Evolutionary conservation across 2,329 filamentous ascomycete genomes (phyloP), one percentile per base, ranked within the genome.

Genomic region (Chaetomium olivaceum): DNA sequence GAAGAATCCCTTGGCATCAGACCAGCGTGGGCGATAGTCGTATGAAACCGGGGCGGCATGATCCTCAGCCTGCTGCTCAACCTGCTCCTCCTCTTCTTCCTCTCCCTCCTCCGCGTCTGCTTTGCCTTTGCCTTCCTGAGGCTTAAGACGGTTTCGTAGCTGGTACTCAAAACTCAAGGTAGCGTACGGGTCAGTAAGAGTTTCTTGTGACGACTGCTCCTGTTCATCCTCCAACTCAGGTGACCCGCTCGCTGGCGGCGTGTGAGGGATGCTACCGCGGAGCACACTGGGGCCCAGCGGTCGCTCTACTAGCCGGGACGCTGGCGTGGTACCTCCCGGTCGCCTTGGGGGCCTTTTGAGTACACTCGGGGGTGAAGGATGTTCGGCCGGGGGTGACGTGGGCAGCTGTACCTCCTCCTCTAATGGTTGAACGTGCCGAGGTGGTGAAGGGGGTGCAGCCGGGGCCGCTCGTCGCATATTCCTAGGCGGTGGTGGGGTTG

Each of bases 281-380:
- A 19, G 23, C 7, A 25, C 11, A 12, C 59, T 25, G 1, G 31
- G 39, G 11, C 16, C 7, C 4, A 51, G 11, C 4, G 59, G 19
- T 4, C 19, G 23, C 33, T 23, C 48, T 16, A 1, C 48, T 16
- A 1, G 1, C 9, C 33, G 61, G 21, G 51, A 27, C 7, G 31
- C 43, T 21, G 61, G 61, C 2, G 58, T 62, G 3, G 25, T 59
- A 3, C 58, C 56, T 3, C 57, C 58, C 6, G 60, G 62, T 12
- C 66, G 62, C 39, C 60, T 52, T 11, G 66, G 60, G 1, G 62
- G 58, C 16, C 46, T 12, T n/a, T 51, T 59, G 12, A 63, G 31
- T 1, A 63, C 62, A 39, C 62, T 67, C 1, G 66, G 62, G 12
- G 66, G 62, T 0, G 62, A 61, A 25, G 50, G 12, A 16, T 57